Conservation (phyloP, 257 asterid genomes). For the Primulina huaijiensis region DNA sequence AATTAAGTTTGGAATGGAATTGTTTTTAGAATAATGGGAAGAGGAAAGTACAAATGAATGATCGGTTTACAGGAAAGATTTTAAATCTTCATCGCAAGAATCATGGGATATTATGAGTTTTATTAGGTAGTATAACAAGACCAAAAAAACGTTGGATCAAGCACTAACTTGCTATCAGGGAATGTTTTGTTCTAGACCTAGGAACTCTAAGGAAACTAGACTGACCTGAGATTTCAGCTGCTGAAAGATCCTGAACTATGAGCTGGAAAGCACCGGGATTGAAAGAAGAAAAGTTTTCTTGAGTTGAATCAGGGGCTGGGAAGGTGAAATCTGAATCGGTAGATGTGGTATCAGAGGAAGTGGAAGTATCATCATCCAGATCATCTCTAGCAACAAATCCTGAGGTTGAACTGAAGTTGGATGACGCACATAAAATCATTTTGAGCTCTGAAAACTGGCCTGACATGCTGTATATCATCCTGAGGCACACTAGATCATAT, state of each 20-base stretch:
- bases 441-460: constrained; percentile 97
- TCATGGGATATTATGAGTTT: constrained; percentile 17
- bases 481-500: constrained; percentile 91
- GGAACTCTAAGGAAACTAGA: constrained; percentile 46
- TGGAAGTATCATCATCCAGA: constrained; percentile 55
- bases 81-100: constrained; percentile 20
- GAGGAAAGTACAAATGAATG: constrained; percentile 24
- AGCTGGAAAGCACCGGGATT: constrained; percentile 82
- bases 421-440: constrained; percentile 74
- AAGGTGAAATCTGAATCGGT: constrained; percentile 88
- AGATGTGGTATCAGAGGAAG: constrained; percentile 75
- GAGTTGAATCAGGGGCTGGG: constrained; percentile 82
- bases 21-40: constrained; percentile 29
- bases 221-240: constrained; percentile 88
- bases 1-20: constrained; percentile 30
- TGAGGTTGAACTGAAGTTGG: constrained; percentile 66
- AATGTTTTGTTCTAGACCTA: constrained; percentile 29
- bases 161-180: constrained; percentile 29
- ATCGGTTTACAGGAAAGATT: constrained; percentile 25
- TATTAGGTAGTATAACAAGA: constrained; percentile 21
- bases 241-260: constrained; percentile 90
- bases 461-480: constrained; percentile 99
- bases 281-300: constrained; percentile 53
- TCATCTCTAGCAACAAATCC: constrained; percentile 56
- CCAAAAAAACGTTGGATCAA: constrained; percentile 30